phyloP scores from a whole-genome alignment of 257 asterid species.

The Ballota nigra region DNA sequence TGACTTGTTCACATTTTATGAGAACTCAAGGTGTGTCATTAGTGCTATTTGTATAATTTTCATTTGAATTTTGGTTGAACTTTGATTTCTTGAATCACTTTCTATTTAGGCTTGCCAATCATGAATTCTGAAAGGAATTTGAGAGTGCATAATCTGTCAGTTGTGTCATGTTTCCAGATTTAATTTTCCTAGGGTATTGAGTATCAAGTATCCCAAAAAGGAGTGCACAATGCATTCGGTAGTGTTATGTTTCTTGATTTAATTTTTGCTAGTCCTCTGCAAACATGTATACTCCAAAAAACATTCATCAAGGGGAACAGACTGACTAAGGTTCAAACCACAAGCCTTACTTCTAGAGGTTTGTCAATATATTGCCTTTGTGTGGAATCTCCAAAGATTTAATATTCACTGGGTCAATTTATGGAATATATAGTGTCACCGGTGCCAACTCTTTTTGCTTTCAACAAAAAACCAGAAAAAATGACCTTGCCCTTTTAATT shows the following conservation, averaged over 20 bases:
- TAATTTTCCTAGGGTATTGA: not conserved
- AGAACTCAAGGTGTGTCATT: conserved; percentile 57
- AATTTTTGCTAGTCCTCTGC: not conserved
- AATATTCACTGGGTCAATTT: not conserved
- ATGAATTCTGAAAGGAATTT: not conserved
- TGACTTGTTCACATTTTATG: conserved; percentile 83
- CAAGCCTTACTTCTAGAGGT: not conserved
- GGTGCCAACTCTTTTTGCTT: conserved; percentile 5
- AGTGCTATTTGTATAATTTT: conserved; percentile 5
- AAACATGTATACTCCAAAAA: conserved; percentile 2
- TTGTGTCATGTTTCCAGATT: not conserved
- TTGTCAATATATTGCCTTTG: not conserved
- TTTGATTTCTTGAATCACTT: not conserved
- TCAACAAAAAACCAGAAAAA: not conserved
- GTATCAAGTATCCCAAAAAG: not conserved
- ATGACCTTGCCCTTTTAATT: not conserved
- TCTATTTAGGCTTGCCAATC: conserved; percentile 1
- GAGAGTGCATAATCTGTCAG: not conserved
- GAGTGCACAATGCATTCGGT: not conserved
- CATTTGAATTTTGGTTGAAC: not conserved
- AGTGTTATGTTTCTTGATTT: not conserved
- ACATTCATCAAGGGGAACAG: conserved; percentile 15
- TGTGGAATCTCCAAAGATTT: not conserved
- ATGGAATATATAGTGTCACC: not conserved
- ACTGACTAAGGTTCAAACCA: conserved; percentile 13